phyloP scores from a whole-genome alignment of 805 yeast species.

The Myxozyma udenii region DNA sequence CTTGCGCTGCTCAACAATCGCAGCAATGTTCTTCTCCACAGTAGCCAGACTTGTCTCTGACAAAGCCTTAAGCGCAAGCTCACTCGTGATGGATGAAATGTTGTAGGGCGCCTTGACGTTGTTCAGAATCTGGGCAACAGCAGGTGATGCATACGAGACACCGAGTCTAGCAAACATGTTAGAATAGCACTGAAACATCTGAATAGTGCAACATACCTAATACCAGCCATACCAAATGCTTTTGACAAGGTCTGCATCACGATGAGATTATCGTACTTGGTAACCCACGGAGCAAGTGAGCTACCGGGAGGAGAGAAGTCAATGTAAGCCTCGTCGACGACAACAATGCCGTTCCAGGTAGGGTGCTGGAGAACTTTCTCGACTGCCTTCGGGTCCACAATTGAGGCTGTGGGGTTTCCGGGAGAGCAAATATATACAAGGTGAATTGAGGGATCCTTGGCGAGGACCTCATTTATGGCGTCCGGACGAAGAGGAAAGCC shows the following conservation, averaged over 20 bases:
- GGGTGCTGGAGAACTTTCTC: slow-evolving; percentile 47
- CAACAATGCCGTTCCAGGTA: slow-evolving; percentile 70
- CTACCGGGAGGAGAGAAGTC: slow-evolving; percentile 72
- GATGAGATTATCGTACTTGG: slow-evolving; percentile 74
- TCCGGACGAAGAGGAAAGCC: slow-evolving; percentile 63
- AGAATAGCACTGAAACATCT: too few relatives aligned
- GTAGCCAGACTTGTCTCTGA: slow-evolving; percentile 51
- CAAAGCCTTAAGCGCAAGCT: slow-evolving; percentile 72
- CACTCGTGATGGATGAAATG: slow-evolving; percentile 76
- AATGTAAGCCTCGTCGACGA: slow-evolving; percentile 88
- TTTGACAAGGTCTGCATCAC: slow-evolving; percentile 91
- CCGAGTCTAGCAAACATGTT: slow-evolving; percentile 62
- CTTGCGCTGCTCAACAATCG: slow-evolving; percentile 55
- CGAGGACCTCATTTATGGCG: slow-evolving; percentile 51
- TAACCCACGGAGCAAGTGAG: slow-evolving; percentile 75
- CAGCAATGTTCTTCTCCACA: slow-evolving; percentile 56
- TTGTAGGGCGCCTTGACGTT: slow-evolving; percentile 96
- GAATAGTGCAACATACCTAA: too few relatives aligned
- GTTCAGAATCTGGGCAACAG: slow-evolving; percentile 66
- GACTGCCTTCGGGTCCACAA: slow-evolving; percentile 51
- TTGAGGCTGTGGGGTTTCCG: slow-evolving; percentile 89
- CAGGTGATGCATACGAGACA: slow-evolving; percentile 61
- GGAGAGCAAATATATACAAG: slow-evolving; percentile 87
- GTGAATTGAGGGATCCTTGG: slow-evolving; percentile 61
- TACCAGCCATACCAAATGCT: slow-evolving; percentile 94